phyloP scores from a whole-genome alignment of 768 basidiomycete species.

The Hydnum rufescens region DNA sequence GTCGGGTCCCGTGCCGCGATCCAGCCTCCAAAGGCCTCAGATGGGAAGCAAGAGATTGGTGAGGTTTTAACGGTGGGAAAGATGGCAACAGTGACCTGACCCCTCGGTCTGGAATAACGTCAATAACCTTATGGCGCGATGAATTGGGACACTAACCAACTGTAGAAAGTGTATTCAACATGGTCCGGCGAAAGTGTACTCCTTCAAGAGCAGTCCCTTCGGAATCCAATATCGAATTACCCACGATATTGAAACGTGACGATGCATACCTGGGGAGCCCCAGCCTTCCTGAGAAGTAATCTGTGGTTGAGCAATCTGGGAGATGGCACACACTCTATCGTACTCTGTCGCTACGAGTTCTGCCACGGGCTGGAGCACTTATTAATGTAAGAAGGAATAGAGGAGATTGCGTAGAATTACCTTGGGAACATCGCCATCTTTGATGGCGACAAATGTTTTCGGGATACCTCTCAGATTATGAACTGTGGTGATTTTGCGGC shows the following conservation, averaged over 20 bases:
- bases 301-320: conserved; percentile 3
- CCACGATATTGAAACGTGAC: not conserved
- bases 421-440: conserved; percentile 9
- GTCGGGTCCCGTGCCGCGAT: conserved; percentile 4
- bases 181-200: conserved; percentile 7
- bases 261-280: conserved; percentile 9
- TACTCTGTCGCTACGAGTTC: conserved; percentile 8
- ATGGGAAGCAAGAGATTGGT: conserved; percentile 5
- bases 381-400: not conserved
- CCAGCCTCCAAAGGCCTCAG: conserved; percentile 3
- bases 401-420: not conserved
- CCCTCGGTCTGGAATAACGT: not conserved
- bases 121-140: not conserved
- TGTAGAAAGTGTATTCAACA: conserved; percentile 6
- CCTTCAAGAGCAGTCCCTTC: conserved; percentile 4
- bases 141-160: not conserved
- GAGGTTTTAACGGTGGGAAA: conserved; percentile 6
- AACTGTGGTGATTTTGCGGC: conserved; percentile 5
- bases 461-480: conserved; percentile 7
- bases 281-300: conserved; percentile 7
- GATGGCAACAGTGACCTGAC: conserved; percentile 8
- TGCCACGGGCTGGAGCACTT: conserved; percentile 3
- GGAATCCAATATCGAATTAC: not conserved
- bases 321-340: conserved; percentile 6
- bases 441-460: conserved; percentile 7